phyloP scores from a whole-genome alignment of 2,329 filamentous ascomycete species.

The Dendryphion nanum region DNA sequence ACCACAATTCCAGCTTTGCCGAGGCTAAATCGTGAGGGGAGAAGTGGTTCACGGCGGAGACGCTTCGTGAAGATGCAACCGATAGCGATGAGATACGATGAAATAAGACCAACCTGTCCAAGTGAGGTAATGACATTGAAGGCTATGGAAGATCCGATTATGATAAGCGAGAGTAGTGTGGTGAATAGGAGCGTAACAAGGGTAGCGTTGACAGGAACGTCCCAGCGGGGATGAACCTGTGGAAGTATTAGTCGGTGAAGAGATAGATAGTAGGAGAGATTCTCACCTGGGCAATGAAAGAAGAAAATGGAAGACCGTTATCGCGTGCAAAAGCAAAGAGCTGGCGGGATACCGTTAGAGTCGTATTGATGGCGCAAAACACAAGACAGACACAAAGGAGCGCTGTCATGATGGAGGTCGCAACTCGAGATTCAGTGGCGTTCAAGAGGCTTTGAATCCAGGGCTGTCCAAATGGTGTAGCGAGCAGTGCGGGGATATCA shows the following conservation, averaged over 20 bases:
- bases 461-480: slow-evolving; percentile 15
- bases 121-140: slow-evolving; percentile 19
- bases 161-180: slow-evolving; percentile 25
- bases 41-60: slow-evolving; percentile 42
- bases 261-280: not conserved
- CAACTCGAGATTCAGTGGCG: slow-evolving; percentile 20
- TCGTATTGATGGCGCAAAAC: slow-evolving; percentile 20
- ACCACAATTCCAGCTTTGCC: slow-evolving; percentile 44
- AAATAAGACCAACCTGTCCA: slow-evolving; percentile 12
- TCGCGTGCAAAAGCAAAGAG: slow-evolving; percentile 29
- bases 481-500: slow-evolving; percentile 9
- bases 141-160: slow-evolving; percentile 24
- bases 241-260: not conserved
- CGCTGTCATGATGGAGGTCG: slow-evolving; percentile 21
- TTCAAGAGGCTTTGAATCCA: slow-evolving; percentile 26
- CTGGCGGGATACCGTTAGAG: slow-evolving; percentile 26
- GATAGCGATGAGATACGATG: slow-evolving; percentile 41
- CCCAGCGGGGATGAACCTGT: slow-evolving; percentile 15
- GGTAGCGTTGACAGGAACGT: slow-evolving; percentile 24
- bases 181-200: slow-evolving; percentile 18
- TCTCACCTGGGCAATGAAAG: slow-evolving; percentile 14
- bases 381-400: slow-evolving; percentile 24
- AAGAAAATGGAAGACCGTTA: slow-evolving; percentile 18
- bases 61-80: slow-evolving; percentile 46
- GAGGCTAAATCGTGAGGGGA: slow-evolving; percentile 46